Evolutionary conservation across 2,329 filamentous ascomycete genomes (phyloP).

Genomic region (Allantophomopsis cytisporea): DNA sequence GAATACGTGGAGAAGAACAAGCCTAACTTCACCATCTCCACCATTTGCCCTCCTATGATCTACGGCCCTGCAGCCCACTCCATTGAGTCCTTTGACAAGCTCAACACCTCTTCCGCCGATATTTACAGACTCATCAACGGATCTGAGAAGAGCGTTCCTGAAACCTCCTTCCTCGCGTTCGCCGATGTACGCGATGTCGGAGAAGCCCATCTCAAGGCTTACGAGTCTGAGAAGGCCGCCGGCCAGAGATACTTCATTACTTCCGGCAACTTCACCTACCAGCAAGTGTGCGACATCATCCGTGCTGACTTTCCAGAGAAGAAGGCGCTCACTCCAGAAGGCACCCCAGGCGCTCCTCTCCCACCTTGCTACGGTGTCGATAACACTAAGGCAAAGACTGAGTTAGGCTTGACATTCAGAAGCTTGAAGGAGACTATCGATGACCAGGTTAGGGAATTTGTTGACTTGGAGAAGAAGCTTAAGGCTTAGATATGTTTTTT

Average conservation of each 20-base stretch:
- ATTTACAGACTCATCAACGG: conserved; percentile 54
- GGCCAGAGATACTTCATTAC: conserved; percentile 49
- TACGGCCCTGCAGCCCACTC: conserved; percentile 48
- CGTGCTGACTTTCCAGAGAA: conserved; percentile 37
- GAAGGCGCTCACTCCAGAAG: conserved; percentile 28
- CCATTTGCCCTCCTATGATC: conserved; percentile 46
- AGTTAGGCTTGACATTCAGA: conserved; percentile 12
- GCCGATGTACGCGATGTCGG: conserved; percentile 48
- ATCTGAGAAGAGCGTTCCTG: conserved; percentile 34
- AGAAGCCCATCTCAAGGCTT: conserved; percentile 41
- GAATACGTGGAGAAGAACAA: conserved; percentile 36
- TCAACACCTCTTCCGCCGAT: conserved; percentile 62
- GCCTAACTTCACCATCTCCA: conserved; percentile 42
- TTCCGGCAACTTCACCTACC: conserved; percentile 43
- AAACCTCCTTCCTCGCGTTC: conserved; percentile 32
- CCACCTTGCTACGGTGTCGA: conserved; percentile 10
- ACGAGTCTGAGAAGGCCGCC: conserved; percentile 38
- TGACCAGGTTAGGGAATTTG: conserved; percentile 11
- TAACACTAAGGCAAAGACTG: conserved; percentile 10
- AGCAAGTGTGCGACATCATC: conserved; percentile 40
- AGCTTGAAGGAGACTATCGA: conserved; percentile 8
- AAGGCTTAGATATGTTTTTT: not conserved
- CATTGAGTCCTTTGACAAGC: conserved; percentile 39
- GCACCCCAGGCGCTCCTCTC: conserved; percentile 2
- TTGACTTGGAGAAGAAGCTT: conserved; percentile 10